Base-by-base conservation (phyloP, 495 filamentous ascomycete genomes). In the Podospora fimiseda region DNA sequence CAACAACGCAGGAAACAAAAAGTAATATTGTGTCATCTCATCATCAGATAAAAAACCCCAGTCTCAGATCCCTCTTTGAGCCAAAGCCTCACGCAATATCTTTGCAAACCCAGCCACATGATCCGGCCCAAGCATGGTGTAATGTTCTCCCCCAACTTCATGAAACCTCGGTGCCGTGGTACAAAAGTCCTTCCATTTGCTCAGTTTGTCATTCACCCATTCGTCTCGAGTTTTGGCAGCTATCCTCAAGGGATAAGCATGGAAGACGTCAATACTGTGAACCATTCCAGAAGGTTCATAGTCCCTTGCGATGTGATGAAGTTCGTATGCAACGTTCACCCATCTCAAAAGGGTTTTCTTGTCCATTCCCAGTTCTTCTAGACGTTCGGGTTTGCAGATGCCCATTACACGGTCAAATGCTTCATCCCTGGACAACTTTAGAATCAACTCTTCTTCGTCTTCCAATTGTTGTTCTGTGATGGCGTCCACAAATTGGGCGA, bases 221-320 rank as follows among this genome's bases (percentile, higher is more conserved):
- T 79, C 66, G 44, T 69, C 11, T 58, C 47, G 1, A n/a, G n/a
- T n/a, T n/a, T n/a, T n/a, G n/a, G 75, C 79, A 8, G 66, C 72
- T 0, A 58, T 60, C 14, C 59, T 65, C 14, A 79, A 50, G 1
- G 79, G 79, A 3, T 61, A 48, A 9, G 66, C 69, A 19, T 70
- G 67, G 53, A 83, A 80, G 0, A 80, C 67, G 60, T 83, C 78
- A 50, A 83, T 74, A 0, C 42, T 19, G 0, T 41, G 42, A 0
- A 82, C 67, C 0, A 9, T 46, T 0, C 77, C 76, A 9, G 0
- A n/a, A n/a, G 80, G 79, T 16, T 81, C 79, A 57, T 81, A 83
- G 30, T 79, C 67, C 14, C 59, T 57, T 0, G 71, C 74, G 16
- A 76, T 71, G n/a, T 55, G 61, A 57, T 80, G 77, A 51, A 80